Evolutionary conservation across 73 alveolate genomes (phyloP).

Genomic region (Paramecium pentaurelia): DNA sequence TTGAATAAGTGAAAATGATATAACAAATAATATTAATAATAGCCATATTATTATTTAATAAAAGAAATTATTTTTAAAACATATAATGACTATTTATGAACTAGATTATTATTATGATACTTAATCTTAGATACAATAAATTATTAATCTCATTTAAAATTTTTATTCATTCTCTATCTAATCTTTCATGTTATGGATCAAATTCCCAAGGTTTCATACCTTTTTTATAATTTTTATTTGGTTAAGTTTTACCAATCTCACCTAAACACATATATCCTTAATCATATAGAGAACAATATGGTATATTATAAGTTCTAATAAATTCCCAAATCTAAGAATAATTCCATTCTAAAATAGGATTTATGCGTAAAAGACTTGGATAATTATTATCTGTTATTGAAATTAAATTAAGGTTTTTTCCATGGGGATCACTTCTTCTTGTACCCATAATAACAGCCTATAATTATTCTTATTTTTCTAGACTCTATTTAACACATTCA

Average conservation of each 20-base stretch:
- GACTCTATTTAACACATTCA: neutral
- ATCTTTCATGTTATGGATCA: conserved; percentile 2
- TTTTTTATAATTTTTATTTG: neutral
- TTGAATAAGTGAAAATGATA: neutral
- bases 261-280: conserved; percentile 54
- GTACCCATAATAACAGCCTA: conserved; percentile 55
- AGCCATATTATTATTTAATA: neutral
- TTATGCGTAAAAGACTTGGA: conserved; percentile 51
- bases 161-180: neutral
- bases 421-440: conserved; percentile 58
- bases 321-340: conserved; percentile 50
- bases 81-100: neutral
- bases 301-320: conserved; percentile 31
- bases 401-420: conserved; percentile 23
- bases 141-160: neutral
- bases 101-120: neutral
- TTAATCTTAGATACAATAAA: neutral
- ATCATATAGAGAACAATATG: conserved; percentile 47
- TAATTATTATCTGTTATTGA: conserved; percentile 48
- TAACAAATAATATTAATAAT: no score
- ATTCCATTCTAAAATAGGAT: conserved; percentile 59
- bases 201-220: conserved; percentile 23
- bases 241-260: neutral
- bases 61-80: neutral
- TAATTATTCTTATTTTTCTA: neutral